These are phyloP conservation scores for Phytophthora colocasiae DNA, from an alignment of 352 stramenopile species.

Conservation along the genomic window DNA sequence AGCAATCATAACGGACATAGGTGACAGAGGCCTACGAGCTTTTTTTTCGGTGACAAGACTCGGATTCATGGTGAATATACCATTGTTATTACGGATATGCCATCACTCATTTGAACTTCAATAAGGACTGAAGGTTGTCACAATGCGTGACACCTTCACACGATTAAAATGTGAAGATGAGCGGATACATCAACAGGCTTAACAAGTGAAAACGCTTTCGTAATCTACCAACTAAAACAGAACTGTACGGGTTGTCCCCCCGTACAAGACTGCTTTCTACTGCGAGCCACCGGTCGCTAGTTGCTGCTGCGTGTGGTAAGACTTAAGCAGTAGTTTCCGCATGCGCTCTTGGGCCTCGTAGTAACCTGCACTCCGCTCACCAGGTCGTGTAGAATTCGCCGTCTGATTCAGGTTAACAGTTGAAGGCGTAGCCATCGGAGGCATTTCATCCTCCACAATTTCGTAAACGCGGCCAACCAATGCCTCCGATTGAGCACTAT, in stretches of 20 bases:
- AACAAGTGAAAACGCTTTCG: slow-evolving; percentile 19
- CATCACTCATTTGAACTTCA: too few relatives aligned
- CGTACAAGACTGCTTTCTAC: slow-evolving; percentile 10
- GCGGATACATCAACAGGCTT: slow-evolving; percentile 6
- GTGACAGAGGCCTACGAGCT: too few relatives aligned
- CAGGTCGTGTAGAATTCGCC: slow-evolving; percentile 11
- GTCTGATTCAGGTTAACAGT: slow-evolving; percentile 32
- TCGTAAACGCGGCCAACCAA: slow-evolving; percentile 49
- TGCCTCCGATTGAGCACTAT: slow-evolving; percentile 21
- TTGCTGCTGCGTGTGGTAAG: slow-evolving; percentile 82
- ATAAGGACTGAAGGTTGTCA: too few relatives aligned
- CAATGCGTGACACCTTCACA: too few relatives aligned
- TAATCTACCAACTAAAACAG: slow-evolving; percentile 13
- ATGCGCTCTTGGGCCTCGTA: slow-evolving; percentile 79
- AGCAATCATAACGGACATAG: too few relatives aligned
- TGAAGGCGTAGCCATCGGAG: slow-evolving; percentile 28
- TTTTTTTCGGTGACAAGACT: too few relatives aligned
- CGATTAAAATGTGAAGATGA: background rate
- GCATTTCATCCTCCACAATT: slow-evolving; percentile 47
- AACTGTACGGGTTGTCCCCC: background rate
- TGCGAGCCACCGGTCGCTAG: slow-evolving; percentile 55
- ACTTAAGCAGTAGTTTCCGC: slow-evolving; percentile 80
- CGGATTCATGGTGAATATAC: too few relatives aligned
- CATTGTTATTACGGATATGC: too few relatives aligned
- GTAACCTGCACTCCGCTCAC: slow-evolving; percentile 57